phyloP scores from a whole-genome alignment of 1,139 yeast species.

The Protomyces pachydermus region DNA sequence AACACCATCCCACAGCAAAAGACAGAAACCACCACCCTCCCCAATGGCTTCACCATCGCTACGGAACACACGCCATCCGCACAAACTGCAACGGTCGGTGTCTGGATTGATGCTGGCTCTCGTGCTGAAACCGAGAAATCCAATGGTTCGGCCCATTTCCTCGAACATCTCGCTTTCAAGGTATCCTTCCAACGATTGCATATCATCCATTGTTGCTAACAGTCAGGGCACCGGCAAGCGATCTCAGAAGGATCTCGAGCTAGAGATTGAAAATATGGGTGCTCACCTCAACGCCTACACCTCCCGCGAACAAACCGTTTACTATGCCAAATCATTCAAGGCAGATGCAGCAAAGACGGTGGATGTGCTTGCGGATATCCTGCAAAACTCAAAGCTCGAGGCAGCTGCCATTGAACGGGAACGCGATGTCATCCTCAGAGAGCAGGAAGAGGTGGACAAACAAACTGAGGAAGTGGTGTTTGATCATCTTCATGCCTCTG shows the following conservation, averaged over 20 bases:
- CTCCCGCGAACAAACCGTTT: constrained; percentile 85
- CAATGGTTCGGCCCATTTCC: constrained; percentile 95
- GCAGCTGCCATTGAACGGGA: constrained; percentile 86
- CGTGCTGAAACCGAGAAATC: constrained; percentile 80
- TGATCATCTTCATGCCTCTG: constrained; percentile 91
- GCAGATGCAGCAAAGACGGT: constrained; percentile 79
- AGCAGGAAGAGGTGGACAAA: constrained; percentile 95
- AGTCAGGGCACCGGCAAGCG: constrained; percentile 66
- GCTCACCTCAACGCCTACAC: constrained; percentile 66
- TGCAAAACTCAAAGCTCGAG: constrained; percentile 80
- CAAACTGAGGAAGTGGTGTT: constrained; percentile 97
- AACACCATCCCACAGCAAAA: constrained; percentile 29
- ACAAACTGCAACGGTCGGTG: constrained; percentile 90
- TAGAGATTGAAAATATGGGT: constrained; percentile 93
- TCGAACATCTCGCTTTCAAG: constrained; percentile 93
- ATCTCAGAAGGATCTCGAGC: constrained; percentile 76
- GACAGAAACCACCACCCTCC: constrained; percentile 58
- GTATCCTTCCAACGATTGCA: background rate
- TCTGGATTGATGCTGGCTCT: constrained; percentile 87
- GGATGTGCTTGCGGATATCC: constrained; percentile 80
- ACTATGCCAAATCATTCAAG: constrained; percentile 82
- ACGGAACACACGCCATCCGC: constrained; percentile 83
- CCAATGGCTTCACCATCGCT: constrained; percentile 87
- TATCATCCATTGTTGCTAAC: background rate
- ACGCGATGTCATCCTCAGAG: constrained; percentile 91